Evolutionary conservation across 2,329 filamentous ascomycete species (phyloP).

Genomic region (Chaetomium globosum): DNA sequence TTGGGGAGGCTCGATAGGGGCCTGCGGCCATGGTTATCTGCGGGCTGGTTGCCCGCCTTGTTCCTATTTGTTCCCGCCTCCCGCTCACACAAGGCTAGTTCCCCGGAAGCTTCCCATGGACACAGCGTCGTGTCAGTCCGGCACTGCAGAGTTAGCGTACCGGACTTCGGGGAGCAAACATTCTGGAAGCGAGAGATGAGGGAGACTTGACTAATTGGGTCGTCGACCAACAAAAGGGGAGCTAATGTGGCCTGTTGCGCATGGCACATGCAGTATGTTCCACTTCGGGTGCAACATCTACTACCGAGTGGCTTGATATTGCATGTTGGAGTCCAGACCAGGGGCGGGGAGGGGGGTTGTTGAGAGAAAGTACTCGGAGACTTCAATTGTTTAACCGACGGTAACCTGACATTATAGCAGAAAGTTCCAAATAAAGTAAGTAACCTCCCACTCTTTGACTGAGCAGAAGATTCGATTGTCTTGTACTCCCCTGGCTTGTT

Average conservation of each 20-base stretch:
- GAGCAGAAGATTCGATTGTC: background rate
- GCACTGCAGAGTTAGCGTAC: conserved; percentile 12
- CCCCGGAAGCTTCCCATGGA: background rate
- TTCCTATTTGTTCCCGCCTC: conserved; percentile 6
- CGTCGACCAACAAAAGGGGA: background rate
- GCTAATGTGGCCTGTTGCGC: background rate
- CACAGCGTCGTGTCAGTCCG: background rate
- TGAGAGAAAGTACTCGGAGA: background rate
- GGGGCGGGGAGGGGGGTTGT: background rate
- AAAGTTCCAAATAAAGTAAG: background rate
- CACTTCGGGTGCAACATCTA: conserved; percentile 4
- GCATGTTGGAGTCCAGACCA: background rate
- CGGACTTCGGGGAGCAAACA: conserved; percentile 1
- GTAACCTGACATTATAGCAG: background rate
- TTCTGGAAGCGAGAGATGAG: conserved; percentile 12
- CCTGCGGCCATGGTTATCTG: background rate
- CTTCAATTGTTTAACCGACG: background rate
- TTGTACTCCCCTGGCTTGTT: background rate
- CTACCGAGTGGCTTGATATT: background rate
- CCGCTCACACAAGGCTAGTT: background rate
- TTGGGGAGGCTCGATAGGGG: background rate
- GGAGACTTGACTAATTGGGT: conserved; percentile 12
- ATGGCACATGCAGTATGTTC: conserved; percentile 4
- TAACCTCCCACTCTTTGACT: background rate
- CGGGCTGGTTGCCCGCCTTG: background rate